Conservation (phyloP, 768 basidiomycete genomes). For the Russula brevipes region DNA sequence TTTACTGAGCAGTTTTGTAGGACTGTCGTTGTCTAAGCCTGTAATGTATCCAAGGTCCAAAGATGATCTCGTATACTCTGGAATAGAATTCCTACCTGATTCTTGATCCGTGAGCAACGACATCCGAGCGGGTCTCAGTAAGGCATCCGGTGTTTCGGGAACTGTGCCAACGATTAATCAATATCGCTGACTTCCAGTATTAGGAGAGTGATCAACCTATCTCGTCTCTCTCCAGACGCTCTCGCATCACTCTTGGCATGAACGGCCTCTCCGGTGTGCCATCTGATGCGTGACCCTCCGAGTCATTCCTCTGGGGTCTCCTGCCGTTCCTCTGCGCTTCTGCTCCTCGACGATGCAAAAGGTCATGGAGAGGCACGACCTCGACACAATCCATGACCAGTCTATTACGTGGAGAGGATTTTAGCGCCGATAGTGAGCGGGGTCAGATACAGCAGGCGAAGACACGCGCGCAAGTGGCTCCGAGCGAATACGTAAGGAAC, state of each 20-base stretch:
- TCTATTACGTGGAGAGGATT: background rate
- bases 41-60: background rate
- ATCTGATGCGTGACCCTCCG: background rate
- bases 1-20: background rate
- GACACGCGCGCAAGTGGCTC: background rate
- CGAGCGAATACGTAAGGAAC: background rate
- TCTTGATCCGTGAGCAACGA: background rate
- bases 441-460: background rate
- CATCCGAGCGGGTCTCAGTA: background rate
- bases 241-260: constrained; percentile 3
- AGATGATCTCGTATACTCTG: background rate
- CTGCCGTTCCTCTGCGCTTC: background rate
- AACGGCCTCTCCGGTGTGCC: constrained; percentile 11
- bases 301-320: background rate
- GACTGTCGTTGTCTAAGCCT: background rate
- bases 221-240: constrained; percentile 7
- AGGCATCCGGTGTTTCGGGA: constrained; percentile 17
- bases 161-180: background rate
- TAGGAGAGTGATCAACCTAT: constrained; percentile 2
- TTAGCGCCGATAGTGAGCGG: background rate
- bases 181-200: background rate
- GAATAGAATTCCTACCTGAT: background rate
- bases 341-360: background rate
- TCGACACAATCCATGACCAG: constrained; percentile 19
- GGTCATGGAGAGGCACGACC: constrained; percentile 3